Percentiles rank a stretch among this genome's conserved stretches.
These are phyloP conservation scores for Solanum sejunctum DNA, from an alignment of 257 asterid species.

Conservation along the genomic window DNA sequence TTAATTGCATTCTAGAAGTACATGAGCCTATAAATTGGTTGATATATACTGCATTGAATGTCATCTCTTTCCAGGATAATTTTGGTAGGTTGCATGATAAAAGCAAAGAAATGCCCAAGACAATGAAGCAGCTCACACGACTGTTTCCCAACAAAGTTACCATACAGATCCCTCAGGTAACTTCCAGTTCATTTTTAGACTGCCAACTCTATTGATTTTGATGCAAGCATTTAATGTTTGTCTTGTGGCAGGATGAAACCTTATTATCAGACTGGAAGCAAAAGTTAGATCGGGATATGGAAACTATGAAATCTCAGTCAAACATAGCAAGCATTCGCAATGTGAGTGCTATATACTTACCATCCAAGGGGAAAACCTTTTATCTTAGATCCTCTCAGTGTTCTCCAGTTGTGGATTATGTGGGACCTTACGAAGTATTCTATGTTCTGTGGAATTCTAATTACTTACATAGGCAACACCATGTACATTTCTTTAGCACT, in stretches of 20 bases:
- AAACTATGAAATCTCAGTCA: constrained; percentile 71
- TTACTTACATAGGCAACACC: not conserved
- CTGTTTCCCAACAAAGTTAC: constrained; percentile 90
- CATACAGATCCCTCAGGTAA: constrained; percentile 88
- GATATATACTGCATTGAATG: not conserved
- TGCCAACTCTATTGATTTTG: not conserved
- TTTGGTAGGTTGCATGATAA: constrained; percentile 75
- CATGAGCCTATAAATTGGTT: not conserved
- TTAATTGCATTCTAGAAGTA: not conserved
- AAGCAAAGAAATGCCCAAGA: constrained; percentile 78
- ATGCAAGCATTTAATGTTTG: not conserved
- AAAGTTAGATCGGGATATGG: constrained; percentile 73
- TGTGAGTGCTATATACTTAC: constrained; percentile 27
- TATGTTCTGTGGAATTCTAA: not conserved
- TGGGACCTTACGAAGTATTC: not conserved
- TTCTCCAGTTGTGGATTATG: not conserved
- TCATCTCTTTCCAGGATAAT: constrained; percentile 39
- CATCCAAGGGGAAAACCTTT: not conserved
- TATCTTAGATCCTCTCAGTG: not conserved
- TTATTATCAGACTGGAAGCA: constrained; percentile 77
- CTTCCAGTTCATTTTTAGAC: not conserved
- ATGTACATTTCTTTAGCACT: not conserved
- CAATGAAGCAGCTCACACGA: constrained; percentile 70
- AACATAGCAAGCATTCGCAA: constrained; percentile 59
- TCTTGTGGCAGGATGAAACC: constrained; percentile 55